Evolutionary conservation across 768 basidiomycete species (phyloP).

Genomic region (Hypholoma fasciculare): DNA sequence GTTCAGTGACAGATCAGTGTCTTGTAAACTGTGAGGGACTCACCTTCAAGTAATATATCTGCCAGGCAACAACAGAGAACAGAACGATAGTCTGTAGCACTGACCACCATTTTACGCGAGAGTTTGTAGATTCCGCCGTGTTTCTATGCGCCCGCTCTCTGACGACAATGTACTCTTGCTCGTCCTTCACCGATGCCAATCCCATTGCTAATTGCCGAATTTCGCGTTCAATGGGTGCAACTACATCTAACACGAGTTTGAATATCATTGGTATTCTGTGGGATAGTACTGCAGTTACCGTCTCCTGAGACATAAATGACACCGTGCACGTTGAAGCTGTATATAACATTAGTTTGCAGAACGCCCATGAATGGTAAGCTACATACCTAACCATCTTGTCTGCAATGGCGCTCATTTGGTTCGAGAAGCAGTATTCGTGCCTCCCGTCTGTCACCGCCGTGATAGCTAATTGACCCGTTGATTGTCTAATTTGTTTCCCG

Average conservation of each 20-base stretch:
- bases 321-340: conserved; percentile 97
- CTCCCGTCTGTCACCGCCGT: conserved; percentile 88
- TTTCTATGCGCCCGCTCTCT: conserved; percentile 92
- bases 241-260: conserved; percentile 52
- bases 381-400: conserved; percentile 92
- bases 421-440: conserved; percentile 97
- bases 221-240: conserved; percentile 96
- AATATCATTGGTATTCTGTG: not conserved
- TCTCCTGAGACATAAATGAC: conserved; percentile 93
- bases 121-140: conserved; percentile 91
- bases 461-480: conserved; percentile 86
- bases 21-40: conserved; percentile 43
- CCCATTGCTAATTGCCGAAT: conserved; percentile 83
- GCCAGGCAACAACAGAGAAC: conserved; percentile 92
- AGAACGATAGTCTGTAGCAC: conserved; percentile 86
- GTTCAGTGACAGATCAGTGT: conserved; percentile 62
- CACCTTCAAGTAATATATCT: conserved; percentile 95
- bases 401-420: conserved; percentile 96
- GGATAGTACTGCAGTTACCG: conserved; percentile 44
- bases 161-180: conserved; percentile 98
- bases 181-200: conserved; percentile 90
- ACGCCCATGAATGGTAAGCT: not conserved
- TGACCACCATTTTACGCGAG: conserved; percentile 99
- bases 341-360: conserved; percentile 1
- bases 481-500: conserved; percentile 80